Evolutionary conservation across 352 stramenopile species (phyloP).

Genomic region (Globisporangium apiculatum): DNA sequence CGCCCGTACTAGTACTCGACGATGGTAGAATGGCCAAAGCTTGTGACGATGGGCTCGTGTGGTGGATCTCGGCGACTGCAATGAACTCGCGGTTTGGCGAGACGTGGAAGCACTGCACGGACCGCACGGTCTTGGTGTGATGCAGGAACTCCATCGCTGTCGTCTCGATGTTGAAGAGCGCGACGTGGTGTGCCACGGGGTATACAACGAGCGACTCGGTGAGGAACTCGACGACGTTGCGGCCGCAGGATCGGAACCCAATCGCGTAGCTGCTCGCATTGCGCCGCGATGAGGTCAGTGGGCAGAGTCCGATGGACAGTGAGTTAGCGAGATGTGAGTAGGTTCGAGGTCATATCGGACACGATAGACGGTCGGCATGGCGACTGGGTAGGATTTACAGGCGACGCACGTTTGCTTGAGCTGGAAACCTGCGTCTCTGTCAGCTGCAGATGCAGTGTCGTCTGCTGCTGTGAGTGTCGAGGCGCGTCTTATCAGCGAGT

Average conservation of each 20-base stretch:
- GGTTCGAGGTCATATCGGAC: no score
- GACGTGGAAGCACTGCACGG: constrained; percentile 59
- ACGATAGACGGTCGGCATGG: no score
- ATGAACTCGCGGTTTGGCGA: constrained; percentile 64
- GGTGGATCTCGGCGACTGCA: constrained; percentile 52
- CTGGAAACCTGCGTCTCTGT: constrained; percentile 29
- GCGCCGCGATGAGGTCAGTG: background rate
- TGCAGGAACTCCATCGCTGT: constrained; percentile 71
- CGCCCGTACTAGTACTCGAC: background rate
- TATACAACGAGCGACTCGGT: constrained; percentile 54
- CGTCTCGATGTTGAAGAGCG: constrained; percentile 50
- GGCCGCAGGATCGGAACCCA: constrained; percentile 31
- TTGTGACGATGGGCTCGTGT: constrained; percentile 15
- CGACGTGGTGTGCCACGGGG: constrained; percentile 56
- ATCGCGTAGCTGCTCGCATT: constrained; percentile 29
- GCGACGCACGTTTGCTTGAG: constrained; percentile 31
- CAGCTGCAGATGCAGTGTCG: constrained; percentile 4
- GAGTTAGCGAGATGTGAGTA: background rate
- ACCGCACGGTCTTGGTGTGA: constrained; percentile 37
- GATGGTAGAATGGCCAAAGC: background rate
- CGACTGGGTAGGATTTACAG: background rate
- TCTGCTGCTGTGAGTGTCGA: background rate
- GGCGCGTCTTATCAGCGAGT: background rate
- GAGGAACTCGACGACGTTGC: constrained; percentile 47
- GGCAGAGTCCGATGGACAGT: background rate